Conservation (phyloP, 371 early-diverging fungal genomes). For the Entomophthora muscae region DNA sequence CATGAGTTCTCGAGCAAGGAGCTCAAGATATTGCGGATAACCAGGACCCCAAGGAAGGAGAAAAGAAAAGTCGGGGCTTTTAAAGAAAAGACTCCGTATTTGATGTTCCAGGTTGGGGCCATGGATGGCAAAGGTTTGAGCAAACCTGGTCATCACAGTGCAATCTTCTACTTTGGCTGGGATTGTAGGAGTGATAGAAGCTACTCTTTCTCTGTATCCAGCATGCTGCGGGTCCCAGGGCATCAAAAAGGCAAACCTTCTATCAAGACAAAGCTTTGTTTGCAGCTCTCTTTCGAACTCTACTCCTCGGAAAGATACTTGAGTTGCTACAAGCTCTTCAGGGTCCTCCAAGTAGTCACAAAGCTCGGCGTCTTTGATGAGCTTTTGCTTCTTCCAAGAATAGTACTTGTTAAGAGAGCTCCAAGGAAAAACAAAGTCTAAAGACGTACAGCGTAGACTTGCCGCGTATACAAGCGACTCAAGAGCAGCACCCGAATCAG, state of each 20-base stretch:
- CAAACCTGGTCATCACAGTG: neutral
- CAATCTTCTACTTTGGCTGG: neutral
- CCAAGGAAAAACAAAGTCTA: neutral
- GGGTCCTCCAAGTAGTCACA: neutral
- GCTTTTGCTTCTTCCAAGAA: neutral
- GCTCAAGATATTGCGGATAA: neutral
- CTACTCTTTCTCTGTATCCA: neutral
- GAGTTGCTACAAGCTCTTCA: neutral
- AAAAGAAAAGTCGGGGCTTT: neutral
- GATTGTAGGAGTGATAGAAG: neutral
- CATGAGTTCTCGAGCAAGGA: neutral
- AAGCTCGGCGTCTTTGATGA: neutral
- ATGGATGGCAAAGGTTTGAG: neutral
- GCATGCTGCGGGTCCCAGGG: neutral
- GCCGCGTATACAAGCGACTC: neutral
- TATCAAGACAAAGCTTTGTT: neutral
- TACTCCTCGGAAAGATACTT: neutral
- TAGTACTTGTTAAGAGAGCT: neutral
- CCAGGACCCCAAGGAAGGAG: neutral
- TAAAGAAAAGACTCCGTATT: neutral
- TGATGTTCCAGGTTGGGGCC: neutral
- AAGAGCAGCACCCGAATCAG: neutral
- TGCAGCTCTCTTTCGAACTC: neutral
- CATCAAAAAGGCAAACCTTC: neutral
- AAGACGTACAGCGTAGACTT: neutral